Conservation (phyloP, 306 rosid species). For the Trifolium dubium region DNA sequence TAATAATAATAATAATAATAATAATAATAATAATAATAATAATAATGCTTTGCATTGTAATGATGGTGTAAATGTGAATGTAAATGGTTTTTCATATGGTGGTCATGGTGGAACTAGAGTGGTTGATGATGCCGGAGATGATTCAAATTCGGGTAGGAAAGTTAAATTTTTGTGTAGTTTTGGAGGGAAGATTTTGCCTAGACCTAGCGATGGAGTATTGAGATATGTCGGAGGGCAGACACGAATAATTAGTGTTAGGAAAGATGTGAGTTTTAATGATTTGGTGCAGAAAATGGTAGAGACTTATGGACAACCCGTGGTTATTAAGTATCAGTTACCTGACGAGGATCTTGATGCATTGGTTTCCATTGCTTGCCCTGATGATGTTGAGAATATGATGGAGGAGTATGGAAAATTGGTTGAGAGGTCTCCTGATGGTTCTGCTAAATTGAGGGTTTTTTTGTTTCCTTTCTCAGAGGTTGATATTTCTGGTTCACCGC, state of each 20-base stretch:
- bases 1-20: no score
- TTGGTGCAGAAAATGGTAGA: conserved; percentile 73
- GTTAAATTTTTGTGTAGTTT: conserved; percentile 86
- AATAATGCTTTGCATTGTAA: conserved; percentile 48
- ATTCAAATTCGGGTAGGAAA: conserved; percentile 62
- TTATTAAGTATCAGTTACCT: conserved; percentile 87
- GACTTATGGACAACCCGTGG: conserved; percentile 72
- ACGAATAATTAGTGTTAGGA: conserved; percentile 73
- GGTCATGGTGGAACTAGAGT: conserved; percentile 39
- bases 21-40: neutral
- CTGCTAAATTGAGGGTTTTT: conserved; percentile 80
- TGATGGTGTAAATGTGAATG: conserved; percentile 46
- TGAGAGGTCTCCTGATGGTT: conserved; percentile 77
- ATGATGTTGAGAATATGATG: conserved; percentile 93
- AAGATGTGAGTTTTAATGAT: conserved; percentile 69
- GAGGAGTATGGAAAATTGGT: conserved; percentile 83
- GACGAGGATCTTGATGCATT: conserved; percentile 93
- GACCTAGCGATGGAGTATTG: conserved; percentile 86
- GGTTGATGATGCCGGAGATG: conserved; percentile 60
- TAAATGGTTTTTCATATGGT: conserved; percentile 39
- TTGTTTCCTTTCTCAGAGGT: conserved; percentile 69
- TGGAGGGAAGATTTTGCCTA: conserved; percentile 84
- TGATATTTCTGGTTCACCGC: conserved; percentile 55
- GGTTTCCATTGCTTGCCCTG: conserved; percentile 79
- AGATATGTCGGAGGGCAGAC: conserved; percentile 98